Base-by-base conservation (phyloP, 768 basidiomycete genomes). In the Amanita polypyramis region DNA sequence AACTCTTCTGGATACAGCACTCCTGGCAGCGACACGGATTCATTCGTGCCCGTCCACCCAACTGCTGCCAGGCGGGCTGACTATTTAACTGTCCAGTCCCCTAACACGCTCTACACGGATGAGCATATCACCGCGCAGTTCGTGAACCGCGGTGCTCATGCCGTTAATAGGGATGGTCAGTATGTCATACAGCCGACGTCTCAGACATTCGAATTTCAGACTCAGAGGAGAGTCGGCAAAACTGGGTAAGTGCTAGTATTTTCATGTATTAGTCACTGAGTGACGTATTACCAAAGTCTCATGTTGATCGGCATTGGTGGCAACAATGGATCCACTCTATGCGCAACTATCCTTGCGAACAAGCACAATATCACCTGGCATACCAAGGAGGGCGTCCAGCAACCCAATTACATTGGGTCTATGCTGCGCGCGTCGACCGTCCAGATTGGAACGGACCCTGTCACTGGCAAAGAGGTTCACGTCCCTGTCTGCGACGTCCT, bases 241-340 rank as follows among this genome's bases (percentile, higher is more conserved):
- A 95, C 92, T 61, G 96, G 95, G 93, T 95, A 62, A 52, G 85
- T 74, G 4, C 5, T 25, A 38, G 43, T 38, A 37, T 41, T 50
- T 20, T 45, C 9, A 32, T 23, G 7, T 50, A 50, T 9, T 48
- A 35, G 9, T 44, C 25, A 30, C 38, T 57, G 52, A 20, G 11
- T 48, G 23, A 27, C 29, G 39, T 33, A 32, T 53, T 42, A 43
- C 7, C 51, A n/a, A n/a, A 97, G 95, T 47, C 75, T 99, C 54
- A 85, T 99, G 87, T 85, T 99, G 79, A 84, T 98, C 57, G 96
- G 96, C 51, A 68, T 93, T 50, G 95, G 95, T 50, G 95, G 96
- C 45, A 99, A 99, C 77, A 99, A 99, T 61, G 96, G 95, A 44
- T 77, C 86, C 41, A 98, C 95, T 21, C 76, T 98, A 41, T 84